Conservation (phyloP, 2,329 filamentous ascomycete species). For the Verticillium klebahnii region DNA sequence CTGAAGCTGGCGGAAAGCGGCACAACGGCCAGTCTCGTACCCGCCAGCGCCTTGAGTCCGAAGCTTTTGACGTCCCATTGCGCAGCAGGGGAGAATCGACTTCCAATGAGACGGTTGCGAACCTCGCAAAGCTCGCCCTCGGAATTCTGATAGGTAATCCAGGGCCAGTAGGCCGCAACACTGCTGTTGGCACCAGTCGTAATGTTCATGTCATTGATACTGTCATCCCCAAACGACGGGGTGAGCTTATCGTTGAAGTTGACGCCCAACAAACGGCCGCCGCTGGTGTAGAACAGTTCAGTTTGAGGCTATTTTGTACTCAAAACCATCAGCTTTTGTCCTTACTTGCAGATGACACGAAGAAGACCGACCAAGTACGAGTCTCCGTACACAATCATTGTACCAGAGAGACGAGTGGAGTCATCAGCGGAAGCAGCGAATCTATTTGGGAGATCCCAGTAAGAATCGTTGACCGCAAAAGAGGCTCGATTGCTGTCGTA, state of each 20-base stretch:
- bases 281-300: neutral
- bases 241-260: conserved; percentile 1
- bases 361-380: neutral
- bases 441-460: neutral
- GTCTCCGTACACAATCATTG: neutral
- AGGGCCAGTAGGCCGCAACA: conserved; percentile 1
- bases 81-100: neutral
- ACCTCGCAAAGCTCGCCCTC: conserved; percentile 2
- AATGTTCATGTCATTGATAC: conserved; percentile 1
- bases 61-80: neutral
- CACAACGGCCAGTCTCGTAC: neutral
- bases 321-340: neutral
- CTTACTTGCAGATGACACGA: neutral
- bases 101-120: neutral
- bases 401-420: neutral
- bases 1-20: conserved; percentile 4
- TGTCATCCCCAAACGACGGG: neutral
- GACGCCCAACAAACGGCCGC: neutral
- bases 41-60: neutral
- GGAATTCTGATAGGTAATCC: neutral
- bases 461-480: neutral
- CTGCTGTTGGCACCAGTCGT: neutral
- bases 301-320: neutral
- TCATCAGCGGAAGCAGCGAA: neutral
- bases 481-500: neutral